Conservation (phyloP, 208 protist species). For the Phytomonas francai region DNA sequence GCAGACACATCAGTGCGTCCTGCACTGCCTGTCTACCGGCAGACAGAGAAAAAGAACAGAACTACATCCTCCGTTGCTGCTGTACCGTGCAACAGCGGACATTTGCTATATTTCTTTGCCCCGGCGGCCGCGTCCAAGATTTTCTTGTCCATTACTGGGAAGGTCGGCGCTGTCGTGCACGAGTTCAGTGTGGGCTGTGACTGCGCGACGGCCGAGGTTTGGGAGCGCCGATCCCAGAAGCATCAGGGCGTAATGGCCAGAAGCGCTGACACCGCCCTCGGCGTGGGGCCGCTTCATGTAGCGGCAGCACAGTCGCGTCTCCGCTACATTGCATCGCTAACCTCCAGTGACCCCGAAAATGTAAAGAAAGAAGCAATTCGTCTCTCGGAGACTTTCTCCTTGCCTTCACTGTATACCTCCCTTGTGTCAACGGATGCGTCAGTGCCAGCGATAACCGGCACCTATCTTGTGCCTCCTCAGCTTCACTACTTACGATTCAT, state of each 20-base stretch:
- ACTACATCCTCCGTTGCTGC: conserved; percentile 15
- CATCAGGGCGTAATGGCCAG: background rate
- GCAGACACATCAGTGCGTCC: conserved; percentile 2
- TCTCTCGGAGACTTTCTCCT: background rate
- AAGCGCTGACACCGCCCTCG: conserved; percentile 13
- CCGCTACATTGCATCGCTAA: conserved; percentile 5
- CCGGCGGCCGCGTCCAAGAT: conserved; percentile 17
- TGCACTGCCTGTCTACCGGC: background rate
- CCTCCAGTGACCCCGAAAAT: background rate
- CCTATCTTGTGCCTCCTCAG: background rate
- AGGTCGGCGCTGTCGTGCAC: conserved; percentile 31
- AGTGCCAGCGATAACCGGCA: background rate
- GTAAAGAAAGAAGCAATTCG: background rate
- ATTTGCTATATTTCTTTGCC: conserved; percentile 29
- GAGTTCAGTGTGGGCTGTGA: conserved; percentile 40
- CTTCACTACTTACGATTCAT: background rate
- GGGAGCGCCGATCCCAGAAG: background rate
- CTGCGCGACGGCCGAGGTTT: background rate
- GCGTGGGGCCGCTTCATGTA: conserved; percentile 25
- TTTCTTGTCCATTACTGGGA: conserved; percentile 14
- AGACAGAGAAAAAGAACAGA: conserved; percentile 9
- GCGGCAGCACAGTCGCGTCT: conserved; percentile 42
- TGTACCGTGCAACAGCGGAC: conserved; percentile 26
- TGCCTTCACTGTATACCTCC: background rate
- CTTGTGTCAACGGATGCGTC: background rate